phyloP scores from a whole-genome alignment of 495 filamentous ascomycete species.

The Penicillium simplicissimum region DNA sequence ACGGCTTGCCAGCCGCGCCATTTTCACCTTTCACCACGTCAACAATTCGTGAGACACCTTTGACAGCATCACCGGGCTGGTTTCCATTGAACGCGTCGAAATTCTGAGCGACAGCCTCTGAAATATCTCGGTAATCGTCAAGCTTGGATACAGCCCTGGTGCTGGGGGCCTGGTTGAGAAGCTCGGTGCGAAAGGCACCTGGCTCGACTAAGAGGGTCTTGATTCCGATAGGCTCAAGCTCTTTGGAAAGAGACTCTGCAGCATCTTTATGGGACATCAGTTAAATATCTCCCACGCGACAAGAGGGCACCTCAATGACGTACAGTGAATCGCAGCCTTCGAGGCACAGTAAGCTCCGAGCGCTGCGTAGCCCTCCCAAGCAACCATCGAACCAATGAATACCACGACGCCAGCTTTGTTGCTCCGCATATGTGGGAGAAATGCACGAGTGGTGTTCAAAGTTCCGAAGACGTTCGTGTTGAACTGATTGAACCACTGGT shows the following conservation, averaged over 20 bases:
- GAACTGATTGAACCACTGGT: slow-evolving; percentile 15
- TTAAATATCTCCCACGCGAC: not conserved
- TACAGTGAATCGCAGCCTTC: slow-evolving; percentile 54
- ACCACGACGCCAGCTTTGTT: slow-evolving; percentile 41
- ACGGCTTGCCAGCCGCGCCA: slow-evolving; percentile 24
- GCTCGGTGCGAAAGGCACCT: slow-evolving; percentile 51
- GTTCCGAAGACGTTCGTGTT: slow-evolving; percentile 48
- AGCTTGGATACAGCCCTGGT: slow-evolving; percentile 1
- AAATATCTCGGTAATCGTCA: slow-evolving; percentile 9
- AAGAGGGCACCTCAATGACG: not conserved
- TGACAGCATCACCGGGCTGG: slow-evolving; percentile 41
- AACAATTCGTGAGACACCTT: slow-evolving; percentile 36
- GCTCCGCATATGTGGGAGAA: slow-evolving; percentile 50
- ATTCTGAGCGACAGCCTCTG: not conserved
- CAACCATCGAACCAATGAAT: slow-evolving; percentile 47
- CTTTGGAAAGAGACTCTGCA: slow-evolving; percentile 47
- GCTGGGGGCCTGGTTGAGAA: slow-evolving; percentile 23
- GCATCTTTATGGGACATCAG: slow-evolving; percentile 25
- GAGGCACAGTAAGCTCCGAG: slow-evolving; percentile 49
- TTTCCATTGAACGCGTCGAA: slow-evolving; percentile 22
- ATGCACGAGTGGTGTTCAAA: slow-evolving; percentile 46
- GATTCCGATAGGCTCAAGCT: slow-evolving; percentile 37
- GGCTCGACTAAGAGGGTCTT: slow-evolving; percentile 18
- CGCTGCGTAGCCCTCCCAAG: slow-evolving; percentile 39
- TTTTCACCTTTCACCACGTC: slow-evolving; percentile 43